Percentiles rank a stretch among this genome's conserved stretches.
These are phyloP conservation scores for Glycine latifolia DNA, from an alignment of 306 rosid genomes.

Conservation along the genomic window DNA sequence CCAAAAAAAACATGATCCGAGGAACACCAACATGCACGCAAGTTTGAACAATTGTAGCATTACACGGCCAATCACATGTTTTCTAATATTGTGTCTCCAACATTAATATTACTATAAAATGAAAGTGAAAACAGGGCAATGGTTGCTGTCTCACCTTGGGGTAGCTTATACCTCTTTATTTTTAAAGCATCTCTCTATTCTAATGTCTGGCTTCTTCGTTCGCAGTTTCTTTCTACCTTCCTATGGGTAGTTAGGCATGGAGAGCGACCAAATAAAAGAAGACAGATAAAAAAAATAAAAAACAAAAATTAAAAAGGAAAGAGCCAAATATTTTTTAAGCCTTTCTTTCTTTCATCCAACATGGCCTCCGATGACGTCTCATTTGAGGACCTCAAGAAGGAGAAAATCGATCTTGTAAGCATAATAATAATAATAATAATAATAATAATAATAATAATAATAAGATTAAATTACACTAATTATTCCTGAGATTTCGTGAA, in stretches of 20 bases:
- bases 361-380: slow-evolving; percentile 65
- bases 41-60: slow-evolving; percentile 32
- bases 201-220: background rate
- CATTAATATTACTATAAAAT: slow-evolving; percentile 27
- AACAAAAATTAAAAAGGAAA: background rate
- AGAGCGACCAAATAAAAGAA: slow-evolving; percentile 13
- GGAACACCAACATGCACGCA: slow-evolving; percentile 26
- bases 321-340: background rate
- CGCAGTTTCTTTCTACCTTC: slow-evolving; percentile 48
- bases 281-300: background rate
- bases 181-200: background rate
- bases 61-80: slow-evolving; percentile 41
- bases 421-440: background rate
- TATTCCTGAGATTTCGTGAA: too few relatives aligned
- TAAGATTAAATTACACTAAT: too few relatives aligned
- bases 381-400: slow-evolving; percentile 64
- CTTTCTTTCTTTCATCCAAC: slow-evolving; percentile 20
- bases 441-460: background rate
- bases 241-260: slow-evolving; percentile 36
- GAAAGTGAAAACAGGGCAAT: background rate
- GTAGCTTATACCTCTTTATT: background rate
- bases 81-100: slow-evolving; percentile 6
- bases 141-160: slow-evolving; percentile 31
- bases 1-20: slow-evolving; percentile 11
- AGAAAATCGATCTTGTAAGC: slow-evolving; percentile 72